These are phyloP conservation scores for Taphrina wiesneri DNA, from an alignment of 1,139 yeast species.

Conservation along the genomic window DNA sequence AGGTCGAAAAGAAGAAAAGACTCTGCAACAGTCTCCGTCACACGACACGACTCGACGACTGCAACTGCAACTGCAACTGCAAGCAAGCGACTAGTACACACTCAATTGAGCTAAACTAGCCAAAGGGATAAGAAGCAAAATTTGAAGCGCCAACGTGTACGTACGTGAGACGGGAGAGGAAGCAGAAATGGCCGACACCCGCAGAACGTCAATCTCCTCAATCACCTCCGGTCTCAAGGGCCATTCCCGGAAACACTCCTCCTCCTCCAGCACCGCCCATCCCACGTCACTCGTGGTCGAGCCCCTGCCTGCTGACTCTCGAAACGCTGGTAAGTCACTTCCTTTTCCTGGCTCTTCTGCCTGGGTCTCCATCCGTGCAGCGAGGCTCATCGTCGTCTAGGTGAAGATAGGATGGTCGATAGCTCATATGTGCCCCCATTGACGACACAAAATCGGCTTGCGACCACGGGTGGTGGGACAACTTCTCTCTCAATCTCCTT, in stretches of 20 bases:
- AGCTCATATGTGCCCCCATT: constrained; percentile 32
- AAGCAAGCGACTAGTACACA: too few species aligned
- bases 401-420: constrained; percentile 14
- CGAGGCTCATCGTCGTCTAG: background rate
- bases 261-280: background rate
- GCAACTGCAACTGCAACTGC: too few species aligned
- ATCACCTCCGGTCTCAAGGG: background rate
- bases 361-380: too few species aligned
- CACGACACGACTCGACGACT: too few species aligned
- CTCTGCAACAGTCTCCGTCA: too few species aligned
- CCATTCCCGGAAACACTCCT: constrained; percentile 11
- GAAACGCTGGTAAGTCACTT: background rate
- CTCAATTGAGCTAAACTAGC: too few species aligned
- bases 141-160: background rate
- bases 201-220: constrained; percentile 12
- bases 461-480: constrained; percentile 40
- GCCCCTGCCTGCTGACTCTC: constrained; percentile 5
- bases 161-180: background rate
- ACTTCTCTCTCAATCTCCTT: constrained; percentile 56
- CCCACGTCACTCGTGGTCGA: constrained; percentile 20
- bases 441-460: constrained; percentile 38
- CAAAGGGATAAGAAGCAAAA: too few species aligned
- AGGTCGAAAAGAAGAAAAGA: too few species aligned
- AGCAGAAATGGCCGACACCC: background rate
- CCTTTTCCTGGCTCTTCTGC: background rate